Base-by-base conservation (phyloP, 106 monocot genomes). In the Alisma plantagoaquatica region DNA sequence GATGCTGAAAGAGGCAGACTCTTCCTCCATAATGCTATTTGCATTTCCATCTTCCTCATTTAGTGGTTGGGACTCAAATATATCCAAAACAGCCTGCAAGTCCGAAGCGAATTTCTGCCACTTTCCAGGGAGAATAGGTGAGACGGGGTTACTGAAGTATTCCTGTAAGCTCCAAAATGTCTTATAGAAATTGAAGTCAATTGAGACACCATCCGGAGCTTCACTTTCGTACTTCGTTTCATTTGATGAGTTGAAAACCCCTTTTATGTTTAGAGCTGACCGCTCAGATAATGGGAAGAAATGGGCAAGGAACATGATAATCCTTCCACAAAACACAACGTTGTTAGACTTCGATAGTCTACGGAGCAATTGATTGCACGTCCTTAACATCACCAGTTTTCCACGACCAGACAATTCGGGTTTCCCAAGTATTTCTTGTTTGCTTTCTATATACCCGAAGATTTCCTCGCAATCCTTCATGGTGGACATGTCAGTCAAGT, bases 91-190 rank as follows among this genome's bases (percentile, higher is more conserved):
- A 98, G 90, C 65, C 96, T 96, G 64, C 65, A 70, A 74, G 49
- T 68, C 79, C 9, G 84, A 76, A 19, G 77, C 46, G 42, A 98
- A 98, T 56, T 90, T 98, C 63, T 98, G 98, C 98, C 96, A 98
- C 54, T 77, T 98, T 35, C 72, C 20, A 33, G 74, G 76, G 23
- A 59, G 33, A 63, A 69, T 77, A 23, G 74, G 35, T 15, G 75
- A 69, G 51, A 71, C 69, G 42, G 90, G 90, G 30, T 79, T 90
- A 29, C 82, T 78, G 41, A 98, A 98, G 70, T 85, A 56, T 38
- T 90, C 98, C 98, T 99, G 90, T 47, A 99, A 73, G 56, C 98
- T 86, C 98, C 98, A 99, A 56, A 99, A 86, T 51, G 82, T 99
- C 71, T 90, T 99, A 77, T 99, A 99, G 57, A 99, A 99, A 49